A percentile compares a stretch with the other conserved stretches of the same genome.
phyloP scores from a whole-genome alignment of 2,329 filamentous ascomycete species.

The Penicillium capsulatum region DNA sequence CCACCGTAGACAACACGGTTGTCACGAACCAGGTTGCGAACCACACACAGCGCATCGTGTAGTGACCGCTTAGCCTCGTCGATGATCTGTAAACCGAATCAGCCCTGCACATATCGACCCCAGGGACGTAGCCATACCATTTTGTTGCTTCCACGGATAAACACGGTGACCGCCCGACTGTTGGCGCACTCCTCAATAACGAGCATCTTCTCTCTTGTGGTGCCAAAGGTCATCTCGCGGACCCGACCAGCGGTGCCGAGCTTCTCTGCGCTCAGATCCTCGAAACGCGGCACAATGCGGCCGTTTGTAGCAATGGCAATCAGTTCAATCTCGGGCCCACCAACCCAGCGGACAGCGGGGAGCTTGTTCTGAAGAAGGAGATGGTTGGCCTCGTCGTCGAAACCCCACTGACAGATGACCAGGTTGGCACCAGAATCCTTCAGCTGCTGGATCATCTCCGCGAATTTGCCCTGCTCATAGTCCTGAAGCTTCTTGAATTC shows the following conservation, averaged over 20 bases:
- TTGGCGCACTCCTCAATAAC: constrained; percentile 99
- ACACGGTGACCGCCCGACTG: constrained; percentile 90
- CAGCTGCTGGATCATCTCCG: constrained; percentile 98
- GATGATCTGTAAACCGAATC: constrained; percentile 66
- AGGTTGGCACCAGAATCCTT: constrained; percentile 96
- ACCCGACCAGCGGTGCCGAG: constrained; percentile 86
- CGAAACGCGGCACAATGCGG: constrained; percentile 93
- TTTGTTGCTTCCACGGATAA: constrained; percentile 97
- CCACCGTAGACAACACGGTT: constrained; percentile 97
- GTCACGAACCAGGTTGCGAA: constrained; percentile 91
- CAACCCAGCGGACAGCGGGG: constrained; percentile 95
- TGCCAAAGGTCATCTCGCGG: constrained; percentile 93
- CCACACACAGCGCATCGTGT: constrained; percentile 95
- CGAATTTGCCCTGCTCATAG: constrained; percentile 94
- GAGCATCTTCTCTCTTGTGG: constrained; percentile 98
- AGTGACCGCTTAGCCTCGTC: constrained; percentile 97
- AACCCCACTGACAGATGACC: constrained; percentile 98
- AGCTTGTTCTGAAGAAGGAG: constrained; percentile 92
- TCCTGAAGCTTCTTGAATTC: constrained; percentile 97
- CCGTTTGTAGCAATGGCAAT: constrained; percentile 99
- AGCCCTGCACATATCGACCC: constrained; percentile 3
- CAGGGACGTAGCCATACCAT: constrained; percentile 63
- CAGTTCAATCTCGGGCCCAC: constrained; percentile 94
- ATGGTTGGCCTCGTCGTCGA: constrained; percentile 98
- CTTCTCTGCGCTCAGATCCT: constrained; percentile 87